These are phyloP conservation scores for Dittrichia graveolens DNA, from an alignment of 129 eudicot species.

Conservation along the genomic window DNA sequence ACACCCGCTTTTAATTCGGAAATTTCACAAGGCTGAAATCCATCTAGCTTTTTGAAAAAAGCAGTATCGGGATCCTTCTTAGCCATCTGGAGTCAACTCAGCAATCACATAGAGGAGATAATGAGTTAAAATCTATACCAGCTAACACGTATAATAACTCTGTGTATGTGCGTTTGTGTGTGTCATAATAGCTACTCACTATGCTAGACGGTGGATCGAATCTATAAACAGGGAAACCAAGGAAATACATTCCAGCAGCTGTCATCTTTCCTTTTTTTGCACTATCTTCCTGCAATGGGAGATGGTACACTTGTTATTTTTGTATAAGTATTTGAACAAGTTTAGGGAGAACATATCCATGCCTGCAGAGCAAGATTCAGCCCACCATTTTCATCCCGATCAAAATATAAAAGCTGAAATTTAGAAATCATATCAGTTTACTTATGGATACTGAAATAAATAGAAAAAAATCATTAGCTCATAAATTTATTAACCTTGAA, in stretches of 20 bases:
- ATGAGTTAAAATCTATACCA: neutral
- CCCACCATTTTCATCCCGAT: slow-evolving; percentile 79
- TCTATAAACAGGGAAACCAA: slow-evolving; percentile 88
- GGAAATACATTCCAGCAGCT: slow-evolving; percentile 94
- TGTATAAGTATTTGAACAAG: no score
- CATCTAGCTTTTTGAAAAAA: slow-evolving; percentile 83
- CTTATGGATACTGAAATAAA: no score
- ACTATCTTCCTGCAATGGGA: slow-evolving; percentile 71
- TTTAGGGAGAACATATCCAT: slow-evolving; percentile 13
- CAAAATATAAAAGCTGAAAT: slow-evolving; percentile 89
- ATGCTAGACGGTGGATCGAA: slow-evolving; percentile 62
- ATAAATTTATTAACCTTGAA: slow-evolving; percentile 65
- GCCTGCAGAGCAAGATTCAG: slow-evolving; percentile 89
- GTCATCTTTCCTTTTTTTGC: slow-evolving; percentile 77
- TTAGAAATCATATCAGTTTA: slow-evolving; percentile 14
- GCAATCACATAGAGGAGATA: neutral
- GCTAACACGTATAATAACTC: neutral
- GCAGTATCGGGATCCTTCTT: slow-evolving; percentile 85
- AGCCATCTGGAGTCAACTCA: slow-evolving; percentile 54
- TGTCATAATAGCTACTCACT: slow-evolving; percentile 42
- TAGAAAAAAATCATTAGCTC: neutral
- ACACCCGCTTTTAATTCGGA: slow-evolving; percentile 77
- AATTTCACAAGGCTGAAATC: slow-evolving; percentile 95
- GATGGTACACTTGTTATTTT: neutral
- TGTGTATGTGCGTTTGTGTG: neutral